Evolutionary conservation across 345 rosid species (phyloP), one percentile per base, ranked within the genome.

Genomic region (Boechera stricta): DNA sequence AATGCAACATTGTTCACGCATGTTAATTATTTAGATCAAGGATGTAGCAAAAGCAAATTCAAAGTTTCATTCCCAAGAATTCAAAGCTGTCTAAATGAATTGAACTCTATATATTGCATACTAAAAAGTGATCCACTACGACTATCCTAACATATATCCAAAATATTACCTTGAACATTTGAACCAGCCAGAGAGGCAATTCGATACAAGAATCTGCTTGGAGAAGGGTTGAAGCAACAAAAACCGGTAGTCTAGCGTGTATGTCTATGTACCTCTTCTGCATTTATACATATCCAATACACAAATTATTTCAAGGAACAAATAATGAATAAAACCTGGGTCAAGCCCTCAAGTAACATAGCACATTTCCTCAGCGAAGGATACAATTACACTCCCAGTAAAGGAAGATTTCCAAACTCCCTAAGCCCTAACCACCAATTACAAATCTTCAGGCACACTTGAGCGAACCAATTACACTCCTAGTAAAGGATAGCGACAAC

Each of bases 111-210:
- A 47, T 26, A 60, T 33, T 28, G 29, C 58, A 38, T 59, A 16
- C 36, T 29, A 39, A 49, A 36, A 48, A 10, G 12, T 36, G 55
- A 36, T 53, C 31, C 54, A 60, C 31, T 69, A 67, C 65, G 45
- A 72, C 10, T 42, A 52, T 61, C 26, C 38, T n/a, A 65, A 32
- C 15, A 41, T 61, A 41, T 44, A 60, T 70, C 51, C 13, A 71
- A 77, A 75, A 38, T 75, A 73, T 79, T 85, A 95, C 98, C 99
- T 95, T 95, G 85, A 92, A 89, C 97, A 87, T 92, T 62, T 81
- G 86, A 60, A 92, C 91, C 82, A 95, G 84, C 99, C 99, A 95
- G 48, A 95, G 84, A 67, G 99, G 99, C 80, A 95, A 85, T 71
- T 95, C 98, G 44, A 92, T 91, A 67, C 78, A 87, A 63, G 89